phyloP scores from a whole-genome alignment of 2,329 filamentous ascomycete species.

The Pseudogymnoascus sp. region DNA sequence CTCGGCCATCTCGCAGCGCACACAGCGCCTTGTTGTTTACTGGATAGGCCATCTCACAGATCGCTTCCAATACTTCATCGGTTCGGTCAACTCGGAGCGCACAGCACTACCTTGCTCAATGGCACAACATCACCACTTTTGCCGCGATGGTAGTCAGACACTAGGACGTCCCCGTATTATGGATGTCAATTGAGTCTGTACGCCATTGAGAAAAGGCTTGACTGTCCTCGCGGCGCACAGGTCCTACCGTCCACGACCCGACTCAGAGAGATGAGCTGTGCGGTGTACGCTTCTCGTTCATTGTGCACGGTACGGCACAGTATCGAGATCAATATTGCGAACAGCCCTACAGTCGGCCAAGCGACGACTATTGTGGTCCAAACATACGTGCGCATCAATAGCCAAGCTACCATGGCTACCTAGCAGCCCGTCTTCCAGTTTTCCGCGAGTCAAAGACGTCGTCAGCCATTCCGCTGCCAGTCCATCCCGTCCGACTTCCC shows the following conservation, averaged over 20 bases:
- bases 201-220: neutral
- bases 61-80: neutral
- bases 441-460: neutral
- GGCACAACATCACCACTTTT: neutral
- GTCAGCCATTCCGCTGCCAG: neutral
- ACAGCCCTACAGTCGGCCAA: neutral
- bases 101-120: neutral
- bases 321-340: neutral
- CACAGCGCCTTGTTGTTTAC: neutral
- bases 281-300: neutral
- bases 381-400: neutral
- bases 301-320: neutral
- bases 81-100: neutral
- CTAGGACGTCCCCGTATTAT: neutral
- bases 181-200: neutral
- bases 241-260: neutral
- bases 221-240: neutral
- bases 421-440: neutral
- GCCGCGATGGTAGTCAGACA: neutral
- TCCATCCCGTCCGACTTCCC: neutral
- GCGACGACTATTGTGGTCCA: neutral
- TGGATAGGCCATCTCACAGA: neutral
- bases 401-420: neutral
- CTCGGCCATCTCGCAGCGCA: neutral
- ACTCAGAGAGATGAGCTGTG: neutral